phyloP scores from a whole-genome alignment of 2,329 filamentous ascomycete species.

The Saccharata proteae region DNA sequence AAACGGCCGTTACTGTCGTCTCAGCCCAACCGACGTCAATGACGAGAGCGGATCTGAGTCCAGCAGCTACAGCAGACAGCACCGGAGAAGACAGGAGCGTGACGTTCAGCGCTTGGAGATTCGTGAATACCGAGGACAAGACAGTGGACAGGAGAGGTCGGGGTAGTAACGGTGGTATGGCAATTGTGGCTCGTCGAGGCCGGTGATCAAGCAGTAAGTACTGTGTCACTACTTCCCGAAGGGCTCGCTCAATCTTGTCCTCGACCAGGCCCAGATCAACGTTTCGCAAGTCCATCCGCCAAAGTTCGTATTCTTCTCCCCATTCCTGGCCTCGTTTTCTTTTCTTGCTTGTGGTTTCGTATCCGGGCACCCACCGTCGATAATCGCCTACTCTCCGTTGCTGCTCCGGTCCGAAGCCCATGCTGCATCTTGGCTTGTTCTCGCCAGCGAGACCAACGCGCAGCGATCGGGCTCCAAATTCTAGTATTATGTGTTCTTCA shows the following conservation, averaged over 20 bases:
- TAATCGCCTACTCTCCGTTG: slow-evolving; percentile 74
- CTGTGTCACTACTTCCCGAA: slow-evolving; percentile 74
- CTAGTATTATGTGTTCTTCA: slow-evolving; percentile 78
- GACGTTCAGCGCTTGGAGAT: slow-evolving; percentile 67
- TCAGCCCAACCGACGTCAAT: slow-evolving; percentile 91
- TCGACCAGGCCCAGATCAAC: slow-evolving; percentile 68
- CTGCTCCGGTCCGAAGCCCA: slow-evolving; percentile 63
- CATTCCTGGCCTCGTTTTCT: slow-evolving; percentile 41
- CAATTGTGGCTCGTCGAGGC: slow-evolving; percentile 59
- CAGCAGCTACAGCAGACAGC: slow-evolving; percentile 64
- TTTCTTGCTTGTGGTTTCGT: slow-evolving; percentile 37
- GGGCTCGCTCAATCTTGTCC: slow-evolving; percentile 73
- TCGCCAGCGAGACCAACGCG: slow-evolving; percentile 82
- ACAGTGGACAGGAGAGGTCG: slow-evolving; percentile 64
- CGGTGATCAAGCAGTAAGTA: slow-evolving; percentile 61
- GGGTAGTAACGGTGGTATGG: slow-evolving; percentile 66
- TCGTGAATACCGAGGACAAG: slow-evolving; percentile 67
- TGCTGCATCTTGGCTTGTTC: slow-evolving; percentile 55
- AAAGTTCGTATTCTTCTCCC: slow-evolving; percentile 60
- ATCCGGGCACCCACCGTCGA: slow-evolving; percentile 51
- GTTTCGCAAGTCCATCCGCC: slow-evolving; percentile 60
- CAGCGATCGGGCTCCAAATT: slow-evolving; percentile 68
- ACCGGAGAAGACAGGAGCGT: slow-evolving; percentile 69
- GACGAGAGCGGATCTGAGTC: slow-evolving; percentile 72
- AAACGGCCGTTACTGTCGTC: slow-evolving; percentile 73